These are phyloP conservation scores for Linanthus parryae DNA, from an alignment of 148 eudicot genomes.

Conservation along the genomic window DNA sequence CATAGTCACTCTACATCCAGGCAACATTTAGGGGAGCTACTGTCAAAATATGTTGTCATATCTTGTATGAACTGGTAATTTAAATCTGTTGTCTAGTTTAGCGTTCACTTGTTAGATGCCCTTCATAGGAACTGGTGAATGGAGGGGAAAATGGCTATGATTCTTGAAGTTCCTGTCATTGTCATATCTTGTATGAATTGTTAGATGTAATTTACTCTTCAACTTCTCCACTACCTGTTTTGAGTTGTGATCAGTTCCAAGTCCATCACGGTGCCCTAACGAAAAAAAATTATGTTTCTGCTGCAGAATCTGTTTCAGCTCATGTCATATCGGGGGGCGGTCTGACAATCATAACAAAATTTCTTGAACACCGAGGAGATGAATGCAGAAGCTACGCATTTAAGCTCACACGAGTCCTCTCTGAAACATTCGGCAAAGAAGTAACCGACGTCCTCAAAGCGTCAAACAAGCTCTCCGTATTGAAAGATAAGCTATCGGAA, in stretches of 20 bases:
- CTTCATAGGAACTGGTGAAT: not conserved
- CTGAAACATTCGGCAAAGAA: slow-evolving; percentile 36
- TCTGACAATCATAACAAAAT: slow-evolving; percentile 32
- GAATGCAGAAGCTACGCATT: slow-evolving; percentile 35
- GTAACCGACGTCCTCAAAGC: slow-evolving; percentile 29
- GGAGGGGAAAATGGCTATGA: not conserved
- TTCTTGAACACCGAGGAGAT: slow-evolving; percentile 38
- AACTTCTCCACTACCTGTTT: not conserved
- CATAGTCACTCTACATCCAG: too few species aligned
- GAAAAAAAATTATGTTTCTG: not conserved
- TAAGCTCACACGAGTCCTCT: slow-evolving; percentile 44
- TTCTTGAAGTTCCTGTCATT: not conserved
- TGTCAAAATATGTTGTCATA: not conserved
- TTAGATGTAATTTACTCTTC: too few species aligned
- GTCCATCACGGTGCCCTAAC: not conserved
- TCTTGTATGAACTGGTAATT: not conserved
- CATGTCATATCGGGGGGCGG: slow-evolving; percentile 47
- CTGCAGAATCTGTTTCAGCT: slow-evolving; percentile 46
- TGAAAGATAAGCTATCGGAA: slow-evolving; percentile 38
- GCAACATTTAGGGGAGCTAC: too few species aligned
- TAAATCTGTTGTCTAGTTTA: not conserved
- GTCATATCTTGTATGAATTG: too few species aligned
- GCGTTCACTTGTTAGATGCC: not conserved
- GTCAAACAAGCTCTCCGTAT: slow-evolving; percentile 30
- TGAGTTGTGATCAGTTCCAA: not conserved